Base-by-base conservation (phyloP, 106 monocot species). In the Posidonia australis region DNA sequence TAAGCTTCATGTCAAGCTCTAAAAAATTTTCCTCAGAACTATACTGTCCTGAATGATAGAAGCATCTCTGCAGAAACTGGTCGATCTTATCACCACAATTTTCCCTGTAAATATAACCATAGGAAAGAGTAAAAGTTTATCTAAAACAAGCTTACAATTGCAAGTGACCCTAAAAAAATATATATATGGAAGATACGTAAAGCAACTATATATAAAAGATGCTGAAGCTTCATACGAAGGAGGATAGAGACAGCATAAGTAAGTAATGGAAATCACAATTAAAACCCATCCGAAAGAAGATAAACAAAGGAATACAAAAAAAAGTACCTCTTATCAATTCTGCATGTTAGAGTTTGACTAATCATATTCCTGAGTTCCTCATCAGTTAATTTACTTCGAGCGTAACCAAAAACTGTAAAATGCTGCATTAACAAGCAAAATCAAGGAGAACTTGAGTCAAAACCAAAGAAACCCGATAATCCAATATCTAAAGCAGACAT, bases 341-440 rank as follows among this genome's bases (percentile, higher is more conserved):
- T 78, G 75, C 91, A 91, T 1, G 91, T 84, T 22, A 91, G 64
- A 21, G 91, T 91, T 70, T 36, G 53, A 68, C 91, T 81, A 25
- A 91, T 85, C 71, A 79, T 77, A 42, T 74, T 63, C 63, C 91
- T 86, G 64, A 91, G 68, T 60, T 84, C 91, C 54, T 79, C 86
- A 68, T 91, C 84, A 21, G 79, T 81, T 59, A 91, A 23, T 54
- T 84, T 81, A 67, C 86, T 86, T 25, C 91, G 83, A 64, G 91
- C 83, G 77, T 91, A 91, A 44, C 91, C 91, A 77, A 86, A 91
- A 68, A 91, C 58, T 21, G 86, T 83, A 63, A 91, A 91, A 79
- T 91, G 81, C 91, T 91, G 83, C 71, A 79, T 18, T 10, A 27
- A 62, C 43, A 2, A 55, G 10, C 10, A 26, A 26, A n/a, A 43